Evolutionary conservation across 192 early-diverging fungal genomes (phyloP).

Genomic region (Coemansia sp.): DNA sequence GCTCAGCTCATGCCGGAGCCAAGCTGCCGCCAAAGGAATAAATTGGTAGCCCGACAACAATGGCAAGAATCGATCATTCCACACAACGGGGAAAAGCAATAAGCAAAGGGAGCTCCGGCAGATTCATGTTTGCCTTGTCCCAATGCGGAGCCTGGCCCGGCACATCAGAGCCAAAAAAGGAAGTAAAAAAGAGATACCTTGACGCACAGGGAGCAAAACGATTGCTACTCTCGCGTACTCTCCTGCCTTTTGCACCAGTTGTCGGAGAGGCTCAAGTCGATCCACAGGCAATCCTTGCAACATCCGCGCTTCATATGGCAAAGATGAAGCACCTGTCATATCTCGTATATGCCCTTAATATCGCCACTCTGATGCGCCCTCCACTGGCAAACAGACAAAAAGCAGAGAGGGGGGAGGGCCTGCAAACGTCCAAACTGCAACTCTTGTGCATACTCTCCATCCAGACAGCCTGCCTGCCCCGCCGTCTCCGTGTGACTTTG

Average conservation of each 20-base stretch:
- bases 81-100: not conserved
- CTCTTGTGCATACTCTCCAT: not conserved
- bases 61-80: not conserved
- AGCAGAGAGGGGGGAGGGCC: not conserved
- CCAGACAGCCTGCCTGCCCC: too few species aligned
- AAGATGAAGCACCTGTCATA: constrained; percentile 1
- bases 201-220: not conserved
- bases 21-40: not conserved
- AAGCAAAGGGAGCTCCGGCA: too few species aligned
- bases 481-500: not conserved
- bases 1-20: too few species aligned
- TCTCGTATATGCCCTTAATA: not conserved
- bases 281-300: not conserved
- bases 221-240: not conserved
- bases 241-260: not conserved
- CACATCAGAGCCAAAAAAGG: too few species aligned
- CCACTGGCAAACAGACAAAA: too few species aligned
- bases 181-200: not conserved
- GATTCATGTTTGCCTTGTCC: too few species aligned
- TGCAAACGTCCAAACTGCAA: not conserved
- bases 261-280: not conserved
- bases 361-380: too few species aligned
- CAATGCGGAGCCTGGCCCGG: too few species aligned
- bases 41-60: not conserved
- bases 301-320: not conserved